Percentiles rank a stretch among this genome's conserved stretches.
These are phyloP conservation scores for Ascochyta rabiei DNA, from an alignment of 2,329 filamentous ascomycete species.

Conservation along the genomic window DNA sequence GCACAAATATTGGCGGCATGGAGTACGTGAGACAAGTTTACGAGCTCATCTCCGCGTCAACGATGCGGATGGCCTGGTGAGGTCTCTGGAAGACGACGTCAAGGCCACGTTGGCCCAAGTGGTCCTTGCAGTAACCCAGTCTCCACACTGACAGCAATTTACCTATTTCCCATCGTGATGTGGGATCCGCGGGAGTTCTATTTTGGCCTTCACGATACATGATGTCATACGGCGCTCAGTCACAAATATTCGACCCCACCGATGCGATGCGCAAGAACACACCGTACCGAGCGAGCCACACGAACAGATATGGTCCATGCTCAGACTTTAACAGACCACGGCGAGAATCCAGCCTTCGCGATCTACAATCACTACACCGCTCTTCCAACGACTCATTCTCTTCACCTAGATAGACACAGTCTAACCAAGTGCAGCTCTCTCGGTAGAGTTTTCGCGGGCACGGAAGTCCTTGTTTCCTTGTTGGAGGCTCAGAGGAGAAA, in stretches of 20 bases:
- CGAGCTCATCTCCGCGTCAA: background rate
- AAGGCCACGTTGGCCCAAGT: conserved; percentile 6
- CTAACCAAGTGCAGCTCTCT: background rate
- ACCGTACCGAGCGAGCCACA: background rate
- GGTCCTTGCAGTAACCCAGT: conserved; percentile 23
- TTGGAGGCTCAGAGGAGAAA: conserved; percentile 11
- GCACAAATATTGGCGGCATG: background rate
- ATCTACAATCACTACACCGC: conserved; percentile 19
- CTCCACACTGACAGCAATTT: conserved; percentile 27
- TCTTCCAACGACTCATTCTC: conserved; percentile 3
- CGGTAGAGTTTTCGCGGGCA: background rate
- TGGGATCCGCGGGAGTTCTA: conserved; percentile 10
- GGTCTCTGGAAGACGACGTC: conserved; percentile 1
- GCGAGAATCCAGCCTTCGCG: background rate
- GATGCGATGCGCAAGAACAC: background rate
- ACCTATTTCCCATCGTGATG: conserved; percentile 14
- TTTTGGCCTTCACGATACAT: conserved; percentile 27
- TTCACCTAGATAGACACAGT: background rate
- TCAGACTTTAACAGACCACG: background rate
- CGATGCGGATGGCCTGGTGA: background rate
- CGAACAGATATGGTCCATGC: background rate
- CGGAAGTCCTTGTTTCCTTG: background rate
- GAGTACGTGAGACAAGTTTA: background rate
- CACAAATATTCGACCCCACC: conserved; percentile 6
- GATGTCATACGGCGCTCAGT: conserved; percentile 27